Evolutionary conservation across 164 flowering plant species (phyloP), one percentile per base, ranked within the genome.

Genomic region (Cinnamomum micranthum): DNA sequence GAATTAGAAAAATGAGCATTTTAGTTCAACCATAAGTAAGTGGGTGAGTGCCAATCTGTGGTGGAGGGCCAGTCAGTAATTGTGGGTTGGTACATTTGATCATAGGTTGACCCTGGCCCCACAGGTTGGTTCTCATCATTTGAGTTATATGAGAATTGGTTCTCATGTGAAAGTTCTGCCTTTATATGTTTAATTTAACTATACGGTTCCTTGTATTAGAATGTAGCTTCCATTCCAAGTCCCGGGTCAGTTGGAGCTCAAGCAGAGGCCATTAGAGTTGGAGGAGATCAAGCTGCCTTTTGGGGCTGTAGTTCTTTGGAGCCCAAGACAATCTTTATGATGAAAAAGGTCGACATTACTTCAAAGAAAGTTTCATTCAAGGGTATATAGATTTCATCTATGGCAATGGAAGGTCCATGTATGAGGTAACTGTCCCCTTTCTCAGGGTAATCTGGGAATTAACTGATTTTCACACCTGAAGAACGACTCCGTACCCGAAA

Each of bases 241-340:
- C 99, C 97, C 0, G 97, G 99, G 1, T 95, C 79, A 69, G 76
- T 79, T 2, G 95, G 97, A 77, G 97, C 93, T 31, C 99, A 95
- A 79, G 99, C 93, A 9, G 97, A 93, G 63, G 97, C 99, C 28
- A 85, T 93, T 1, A 89, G 97, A 80, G 76, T 95, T 67, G 74
- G 82, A 19, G 97, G 97, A 60, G 99, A 93, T 73, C 85, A 86
- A 82, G 83, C 97, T 20, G 91, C 92, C 12, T 93, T 93, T 63
- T 91, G 88, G 92, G 95, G 96, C 2, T 95, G 99, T 73, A 97
- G 98, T 93, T 95, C 79, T 93, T 93, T 50, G 97, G 97, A 72
- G 91, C 93, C 2, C 98, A 95, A 75, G 97, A 93, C 83, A 95
- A 98, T 1, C 97, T 95, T 71, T 98, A 93, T 65, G 98, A 93